Base-by-base conservation (phyloP, 169 alveolate genomes). In the Besnoitia besnoiti region DNA sequence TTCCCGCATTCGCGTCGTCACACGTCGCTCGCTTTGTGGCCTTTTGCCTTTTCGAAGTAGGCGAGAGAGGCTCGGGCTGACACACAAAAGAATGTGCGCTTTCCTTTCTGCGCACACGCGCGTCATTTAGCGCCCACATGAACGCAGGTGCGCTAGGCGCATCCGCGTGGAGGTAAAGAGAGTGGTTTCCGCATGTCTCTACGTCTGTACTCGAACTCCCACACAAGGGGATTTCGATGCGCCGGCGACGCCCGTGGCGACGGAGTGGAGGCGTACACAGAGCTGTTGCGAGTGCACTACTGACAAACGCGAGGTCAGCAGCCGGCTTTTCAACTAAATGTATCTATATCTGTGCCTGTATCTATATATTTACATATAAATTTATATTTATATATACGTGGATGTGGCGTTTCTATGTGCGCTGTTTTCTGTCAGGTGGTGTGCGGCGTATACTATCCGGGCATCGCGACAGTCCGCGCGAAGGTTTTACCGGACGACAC, bases 401-500 rank as follows among this genome's bases (percentile, higher is more conserved):
- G 10, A 62, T 73, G n/a, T 73, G 3, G 79, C n/a, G 82, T 73
- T 35, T 73, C 2, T 73, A 30, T n/a, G 82, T n/a, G n/a, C 12
- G 82, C 16, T 19, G n/a, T 19, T 37, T 73, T 8, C 16, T 1
- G 46, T 2, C 87, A 77, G 87, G 87, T 44, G 4, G 87, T 39
- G 24, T 77, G 87, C 35, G 87, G 87, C 49, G 87, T 44, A 33
- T 77, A 77, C 59, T 77, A 77, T 42, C 87, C 87, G 16, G 35
- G 87, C 87, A 77, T 77, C 19, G 87, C 87, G 40, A 27, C 59
- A 37, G 61, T 77, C 37, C 87, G 87, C 7, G 87, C 59, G 61
- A 37, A 77, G 87, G 33, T 77, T 27, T 8, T 77, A 19, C 50
- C 40, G n/a, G 24, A 37, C 21, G 61, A 37, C 5, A 37, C n/a